Percentiles rank a stretch among this genome's conserved stretches.
phyloP scores from a whole-genome alignment of 2,329 filamentous ascomycete genomes.

The Exophiala mesophila region DNA sequence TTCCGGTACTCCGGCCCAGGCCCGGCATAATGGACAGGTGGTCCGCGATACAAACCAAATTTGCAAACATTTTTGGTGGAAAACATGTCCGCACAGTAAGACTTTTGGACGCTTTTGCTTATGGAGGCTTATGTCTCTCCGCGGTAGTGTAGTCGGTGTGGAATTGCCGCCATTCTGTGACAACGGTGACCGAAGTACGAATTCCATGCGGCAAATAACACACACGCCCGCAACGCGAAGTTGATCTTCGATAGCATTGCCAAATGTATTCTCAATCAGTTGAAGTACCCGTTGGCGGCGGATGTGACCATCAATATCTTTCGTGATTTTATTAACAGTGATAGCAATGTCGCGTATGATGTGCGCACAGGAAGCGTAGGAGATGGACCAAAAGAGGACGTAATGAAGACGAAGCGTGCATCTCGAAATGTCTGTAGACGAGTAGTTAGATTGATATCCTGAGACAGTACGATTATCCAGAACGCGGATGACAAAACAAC shows the following conservation, averaged over 20 bases:
- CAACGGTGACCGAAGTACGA: constrained; percentile 2
- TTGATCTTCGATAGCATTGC: constrained; percentile 6
- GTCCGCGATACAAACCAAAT: constrained; percentile 5
- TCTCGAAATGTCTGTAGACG: constrained; percentile 5
- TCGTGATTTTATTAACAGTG: constrained; percentile 6
- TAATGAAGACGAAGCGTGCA: constrained; percentile 6
- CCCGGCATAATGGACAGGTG: constrained; percentile 7
- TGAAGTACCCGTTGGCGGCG: constrained; percentile 3
- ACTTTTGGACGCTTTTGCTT: constrained; percentile 4
- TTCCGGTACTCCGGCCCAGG: constrained; percentile 3
- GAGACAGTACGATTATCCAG: constrained; percentile 2
- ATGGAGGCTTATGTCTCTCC: no score
- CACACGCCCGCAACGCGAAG: constrained; percentile 6
- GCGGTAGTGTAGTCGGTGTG: no score
- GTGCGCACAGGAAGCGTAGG: constrained; percentile 7
- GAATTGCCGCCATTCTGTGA: constrained; percentile 1
- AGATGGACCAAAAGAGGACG: constrained; percentile 6
- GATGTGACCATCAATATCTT: constrained; percentile 7
- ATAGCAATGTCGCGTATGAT: constrained; percentile 4
- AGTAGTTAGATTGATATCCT: constrained; percentile 6
- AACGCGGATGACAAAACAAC: constrained; percentile 6
- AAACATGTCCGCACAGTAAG: constrained; percentile 5
- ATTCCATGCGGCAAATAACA: constrained; percentile 6
- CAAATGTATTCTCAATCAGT: constrained; percentile 7
- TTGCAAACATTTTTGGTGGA: constrained; percentile 4